These are phyloP conservation scores for Sesbania bispinosa DNA, from an alignment of 306 rosid species.

Conservation along the genomic window DNA sequence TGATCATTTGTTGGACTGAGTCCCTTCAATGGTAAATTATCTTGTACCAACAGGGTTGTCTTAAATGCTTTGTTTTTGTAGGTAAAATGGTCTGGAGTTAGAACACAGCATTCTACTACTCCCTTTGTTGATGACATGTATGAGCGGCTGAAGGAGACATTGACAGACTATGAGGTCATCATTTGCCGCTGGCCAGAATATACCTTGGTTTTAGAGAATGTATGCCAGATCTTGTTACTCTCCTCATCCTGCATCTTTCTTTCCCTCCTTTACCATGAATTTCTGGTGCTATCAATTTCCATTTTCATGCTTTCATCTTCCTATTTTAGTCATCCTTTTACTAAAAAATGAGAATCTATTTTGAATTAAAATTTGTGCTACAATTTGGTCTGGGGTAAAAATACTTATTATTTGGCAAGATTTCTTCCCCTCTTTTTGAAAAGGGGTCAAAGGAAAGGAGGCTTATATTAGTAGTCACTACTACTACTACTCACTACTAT, in stretches of 20 bases:
- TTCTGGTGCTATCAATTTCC: neutral
- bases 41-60: slow-evolving; percentile 9
- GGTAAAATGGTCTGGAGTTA: slow-evolving; percentile 99
- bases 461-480: neutral
- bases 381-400: neutral
- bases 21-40: slow-evolving; percentile 8
- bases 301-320: neutral
- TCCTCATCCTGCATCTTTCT: slow-evolving; percentile 2
- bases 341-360: neutral
- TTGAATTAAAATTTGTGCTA: neutral
- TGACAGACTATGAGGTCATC: slow-evolving; percentile 83
- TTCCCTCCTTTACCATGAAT: neutral
- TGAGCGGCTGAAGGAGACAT: slow-evolving; percentile 80
- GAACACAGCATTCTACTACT: slow-evolving; percentile 91
- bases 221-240: slow-evolving; percentile 39
- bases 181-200: slow-evolving; percentile 99
- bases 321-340: neutral
- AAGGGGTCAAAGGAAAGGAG: neutral
- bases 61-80: slow-evolving; percentile 47
- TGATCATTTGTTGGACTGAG: neutral
- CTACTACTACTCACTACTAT: neutral
- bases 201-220: slow-evolving; percentile 74
- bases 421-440: neutral
- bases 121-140: slow-evolving; percentile 98
- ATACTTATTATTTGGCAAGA: neutral